phyloP scores from a whole-genome alignment of 139 green algal species.

The Penium margaritaceum region DNA sequence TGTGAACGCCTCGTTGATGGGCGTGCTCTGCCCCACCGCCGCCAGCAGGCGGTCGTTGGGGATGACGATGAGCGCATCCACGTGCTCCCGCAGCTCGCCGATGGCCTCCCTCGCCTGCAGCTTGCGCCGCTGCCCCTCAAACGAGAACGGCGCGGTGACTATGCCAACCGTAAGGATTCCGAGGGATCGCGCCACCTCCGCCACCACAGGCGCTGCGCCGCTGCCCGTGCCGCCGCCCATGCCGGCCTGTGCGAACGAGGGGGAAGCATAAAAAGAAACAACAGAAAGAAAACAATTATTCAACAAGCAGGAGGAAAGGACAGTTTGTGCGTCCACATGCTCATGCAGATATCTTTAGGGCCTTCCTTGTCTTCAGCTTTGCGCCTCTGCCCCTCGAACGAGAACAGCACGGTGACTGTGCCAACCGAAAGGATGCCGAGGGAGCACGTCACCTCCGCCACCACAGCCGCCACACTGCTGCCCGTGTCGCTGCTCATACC shows the following conservation, averaged over 20 bases:
- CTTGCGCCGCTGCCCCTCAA: conserved; percentile 79
- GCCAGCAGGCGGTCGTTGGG: conserved; percentile 85
- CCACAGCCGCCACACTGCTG: conserved; percentile 82
- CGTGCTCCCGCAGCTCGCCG: conserved; percentile 65
- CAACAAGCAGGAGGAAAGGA: too few relatives aligned
- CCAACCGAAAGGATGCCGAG: conserved; percentile 90
- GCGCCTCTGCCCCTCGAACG: conserved; percentile 83
- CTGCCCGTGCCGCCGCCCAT: conserved; percentile 94
- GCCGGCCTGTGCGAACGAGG: conserved; percentile 54
- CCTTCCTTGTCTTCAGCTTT: conserved; percentile 41
- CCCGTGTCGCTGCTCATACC: conserved; percentile 95
- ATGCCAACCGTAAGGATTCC: conserved; percentile 93
- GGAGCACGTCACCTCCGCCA: conserved; percentile 72
- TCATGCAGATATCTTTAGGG: conserved; percentile 68
- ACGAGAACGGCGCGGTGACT: conserved; percentile 91
- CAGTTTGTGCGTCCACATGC: conserved; percentile 87
- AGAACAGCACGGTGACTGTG: conserved; percentile 92
- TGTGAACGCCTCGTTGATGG: conserved; percentile 80
- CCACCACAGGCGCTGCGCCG: conserved; percentile 85
- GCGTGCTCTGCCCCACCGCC: conserved; percentile 64
- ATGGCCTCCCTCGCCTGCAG: conserved; percentile 55
- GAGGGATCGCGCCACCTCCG: conserved; percentile 68
- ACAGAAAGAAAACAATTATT: too few relatives aligned
- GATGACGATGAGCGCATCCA: conserved; percentile 97
- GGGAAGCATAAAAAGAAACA: neutral